phyloP scores from a whole-genome alignment of 768 basidiomycete species.

The Leccinum obscurum region DNA sequence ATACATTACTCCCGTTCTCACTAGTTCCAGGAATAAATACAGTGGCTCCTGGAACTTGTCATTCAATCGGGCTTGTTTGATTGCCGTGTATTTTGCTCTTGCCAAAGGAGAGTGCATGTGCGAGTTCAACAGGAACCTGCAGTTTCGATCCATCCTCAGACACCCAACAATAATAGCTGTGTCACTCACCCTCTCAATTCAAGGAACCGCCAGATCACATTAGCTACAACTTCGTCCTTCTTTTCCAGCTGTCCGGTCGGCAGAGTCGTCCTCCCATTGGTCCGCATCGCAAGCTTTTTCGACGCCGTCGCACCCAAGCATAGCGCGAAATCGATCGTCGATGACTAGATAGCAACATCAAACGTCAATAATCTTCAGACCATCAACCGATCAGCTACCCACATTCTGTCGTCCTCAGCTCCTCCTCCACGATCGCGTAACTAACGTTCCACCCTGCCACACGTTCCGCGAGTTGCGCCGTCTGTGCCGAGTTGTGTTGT shows the following conservation, averaged over 20 bases:
- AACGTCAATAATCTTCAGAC: slow-evolving; percentile 28
- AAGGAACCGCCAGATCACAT: too few relatives aligned
- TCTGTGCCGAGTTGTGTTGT: slow-evolving; percentile 74
- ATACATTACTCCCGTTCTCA: slow-evolving; percentile 96
- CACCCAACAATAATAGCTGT: too few relatives aligned
- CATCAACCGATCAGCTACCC: slow-evolving; percentile 37
- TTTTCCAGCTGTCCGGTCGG: too few relatives aligned
- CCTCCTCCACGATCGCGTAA: slow-evolving; percentile 85
- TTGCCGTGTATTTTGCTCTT: slow-evolving; percentile 84
- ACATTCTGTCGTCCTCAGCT: slow-evolving; percentile 94
- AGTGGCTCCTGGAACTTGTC: slow-evolving; percentile 99
- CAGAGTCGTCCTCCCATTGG: too few relatives aligned
- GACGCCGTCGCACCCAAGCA: slow-evolving; percentile 92
- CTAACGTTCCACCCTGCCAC: slow-evolving; percentile 90
- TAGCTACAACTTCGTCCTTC: too few relatives aligned
- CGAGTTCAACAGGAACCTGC: slow-evolving; percentile 83
- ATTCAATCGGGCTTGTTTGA: slow-evolving; percentile 78
- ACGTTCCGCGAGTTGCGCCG: slow-evolving; percentile 83
- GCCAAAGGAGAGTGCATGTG: slow-evolving; percentile 90
- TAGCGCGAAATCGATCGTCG: slow-evolving; percentile 94
- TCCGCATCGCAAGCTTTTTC: too few relatives aligned
- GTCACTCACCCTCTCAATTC: too few relatives aligned
- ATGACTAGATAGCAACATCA: slow-evolving; percentile 58
- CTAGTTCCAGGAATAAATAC: slow-evolving; percentile 92
- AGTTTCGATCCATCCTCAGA: too few relatives aligned